A percentile compares a stretch with the other conserved stretches of the same genome.
Evolutionary conservation across 2,329 filamentous ascomycete species (phyloP).

Genomic region (Colletotrichum lindemuthianum): DNA sequence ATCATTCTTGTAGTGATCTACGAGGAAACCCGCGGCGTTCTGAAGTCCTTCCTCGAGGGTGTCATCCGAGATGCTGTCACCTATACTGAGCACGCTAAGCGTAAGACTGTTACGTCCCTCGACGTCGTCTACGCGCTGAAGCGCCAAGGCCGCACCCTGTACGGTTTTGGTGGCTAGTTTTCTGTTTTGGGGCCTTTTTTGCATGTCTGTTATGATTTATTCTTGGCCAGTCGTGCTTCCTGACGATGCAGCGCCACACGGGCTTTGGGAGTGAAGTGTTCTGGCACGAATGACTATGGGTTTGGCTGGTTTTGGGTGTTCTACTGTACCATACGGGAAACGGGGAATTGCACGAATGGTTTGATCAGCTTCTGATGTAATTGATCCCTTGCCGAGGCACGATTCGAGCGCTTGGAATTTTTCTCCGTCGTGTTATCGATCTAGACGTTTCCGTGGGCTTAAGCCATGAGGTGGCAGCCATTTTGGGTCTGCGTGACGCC

Average conservation of each 20-base stretch:
- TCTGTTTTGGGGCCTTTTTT: conserved; percentile 37
- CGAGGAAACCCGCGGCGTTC: conserved; percentile 80
- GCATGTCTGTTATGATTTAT: conserved; percentile 50
- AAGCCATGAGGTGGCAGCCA: too few relatives aligned
- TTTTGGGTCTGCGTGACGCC: too few relatives aligned
- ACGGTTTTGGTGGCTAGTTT: conserved; percentile 87
- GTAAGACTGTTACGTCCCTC: conserved; percentile 79
- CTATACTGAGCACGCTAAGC: conserved; percentile 84
- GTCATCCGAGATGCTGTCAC: conserved; percentile 82
- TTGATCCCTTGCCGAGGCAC: conserved; percentile 34
- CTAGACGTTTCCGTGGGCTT: too few relatives aligned
- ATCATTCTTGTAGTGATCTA: conserved; percentile 69
- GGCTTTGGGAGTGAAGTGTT: conserved; percentile 47
- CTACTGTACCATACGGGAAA: conserved; percentile 55
- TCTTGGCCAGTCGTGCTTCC: conserved; percentile 38
- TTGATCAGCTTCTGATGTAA: conserved; percentile 36
- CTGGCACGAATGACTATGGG: conserved; percentile 52
- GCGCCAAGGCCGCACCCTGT: conserved; percentile 80
- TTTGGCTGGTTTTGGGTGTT: conserved; percentile 56
- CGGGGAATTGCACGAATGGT: conserved; percentile 45
- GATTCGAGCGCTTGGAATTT: conserved; percentile 26
- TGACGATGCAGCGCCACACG: conserved; percentile 24
- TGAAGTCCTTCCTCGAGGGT: conserved; percentile 81
- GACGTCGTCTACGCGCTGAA: conserved; percentile 76
- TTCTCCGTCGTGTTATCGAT: not conserved